Base-by-base conservation (phyloP, 1,284 basidiomycete genomes). In the Heterobasidion annosum region DNA sequence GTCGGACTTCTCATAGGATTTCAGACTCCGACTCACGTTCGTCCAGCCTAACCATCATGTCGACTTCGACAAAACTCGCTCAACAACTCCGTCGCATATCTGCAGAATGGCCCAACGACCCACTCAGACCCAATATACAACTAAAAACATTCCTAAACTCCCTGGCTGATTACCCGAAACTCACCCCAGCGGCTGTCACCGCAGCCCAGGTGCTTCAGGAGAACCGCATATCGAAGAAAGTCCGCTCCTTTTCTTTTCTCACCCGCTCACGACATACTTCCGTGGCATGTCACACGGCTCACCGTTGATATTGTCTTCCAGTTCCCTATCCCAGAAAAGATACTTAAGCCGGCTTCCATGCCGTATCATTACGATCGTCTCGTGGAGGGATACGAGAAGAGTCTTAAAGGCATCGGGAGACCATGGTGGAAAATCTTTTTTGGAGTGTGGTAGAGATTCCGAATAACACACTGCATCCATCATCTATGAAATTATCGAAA, bases 361-460 rank as follows among this genome's bases (percentile, higher is more conserved):
- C 86, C 87, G 16, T 68, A 74, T 53, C 81, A 90, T 66, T 91
- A 91, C 62, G 74, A 79, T 44, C 79, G 85, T 40, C 73, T 91
- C 15, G 73, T 81, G 1, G 84, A 86, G 60, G 88, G 80, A 3
- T 81, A 83, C 59, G 79, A 86, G 57, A 86, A 84, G 68, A 86
- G 83, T 62, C 77, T 80, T 2, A 72, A 82, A 63, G 87, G 87
- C n/a, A 85, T 88, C 51, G 76, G 75, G 19, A 72, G 88, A 48
- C 85, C 87, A 2, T 83, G 83, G 83, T 91, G 87, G 87, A 88
- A 90, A 67, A 71, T 85, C 44, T 86, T 90, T 68, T 83, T 90
- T 61, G 78, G 79, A 45, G 73, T 89, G 55, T 88, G 85, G 85
- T 88, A 76, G 69, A 25, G n/a, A 10, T n/a, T 46, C n/a, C 13